These are phyloP conservation scores for Entomortierella beljakovae DNA, from an alignment of 192 early-diverging fungal species.

Conservation along the genomic window DNA sequence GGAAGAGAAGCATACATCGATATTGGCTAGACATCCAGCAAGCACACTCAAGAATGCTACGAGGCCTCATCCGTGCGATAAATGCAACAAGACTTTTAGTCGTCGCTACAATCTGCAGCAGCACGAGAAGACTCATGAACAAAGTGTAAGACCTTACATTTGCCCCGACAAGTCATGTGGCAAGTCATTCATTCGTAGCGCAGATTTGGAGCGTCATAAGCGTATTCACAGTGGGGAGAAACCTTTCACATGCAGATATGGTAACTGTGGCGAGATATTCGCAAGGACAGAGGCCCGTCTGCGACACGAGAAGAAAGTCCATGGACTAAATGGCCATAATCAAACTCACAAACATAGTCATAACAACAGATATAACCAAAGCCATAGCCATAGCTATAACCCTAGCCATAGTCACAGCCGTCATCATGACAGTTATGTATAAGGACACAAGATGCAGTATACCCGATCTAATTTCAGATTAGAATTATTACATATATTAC, in stretches of 20 bases:
- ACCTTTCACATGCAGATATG: not conserved
- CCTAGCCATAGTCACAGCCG: too few species aligned
- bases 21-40: not conserved
- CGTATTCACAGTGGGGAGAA: not conserved
- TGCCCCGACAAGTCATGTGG: not conserved
- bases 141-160: not conserved
- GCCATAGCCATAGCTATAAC: too few species aligned
- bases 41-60: not conserved
- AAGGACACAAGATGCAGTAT: too few species aligned
- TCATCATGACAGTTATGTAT: too few species aligned
- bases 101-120: not conserved
- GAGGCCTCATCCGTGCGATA: not conserved
- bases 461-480: too few species aligned
- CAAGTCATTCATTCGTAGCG: not conserved
- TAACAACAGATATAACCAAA: not conserved
- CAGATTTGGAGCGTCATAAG: not conserved
- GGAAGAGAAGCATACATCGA: not conserved
- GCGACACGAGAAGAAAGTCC: not conserved
- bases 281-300: not conserved
- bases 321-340: not conserved
- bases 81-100: not conserved
- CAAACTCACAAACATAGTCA: not conserved
- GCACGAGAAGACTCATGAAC: constrained; percentile 1
- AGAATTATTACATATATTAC: too few species aligned
- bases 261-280: not conserved